Evolutionary conservation across 1,284 basidiomycete genomes (phyloP).

Genomic region (Moesziomyces globuligerus): DNA sequence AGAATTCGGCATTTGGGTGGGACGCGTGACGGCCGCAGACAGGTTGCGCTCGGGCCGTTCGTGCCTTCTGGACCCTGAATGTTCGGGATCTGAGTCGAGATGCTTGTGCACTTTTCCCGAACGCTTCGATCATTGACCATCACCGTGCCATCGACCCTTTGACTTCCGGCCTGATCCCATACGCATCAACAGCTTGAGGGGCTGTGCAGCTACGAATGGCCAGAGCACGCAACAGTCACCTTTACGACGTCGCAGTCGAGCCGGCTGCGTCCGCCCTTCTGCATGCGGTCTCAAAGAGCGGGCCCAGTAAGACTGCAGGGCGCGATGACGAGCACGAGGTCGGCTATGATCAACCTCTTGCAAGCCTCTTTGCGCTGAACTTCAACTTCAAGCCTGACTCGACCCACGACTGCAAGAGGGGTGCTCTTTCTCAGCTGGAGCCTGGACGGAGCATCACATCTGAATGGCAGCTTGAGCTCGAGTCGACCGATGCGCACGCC

Average conservation of each 20-base stretch:
- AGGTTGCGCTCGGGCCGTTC: too few species aligned
- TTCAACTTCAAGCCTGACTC: constrained; percentile 53
- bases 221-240: constrained; percentile 4
- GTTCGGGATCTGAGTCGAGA: too few species aligned
- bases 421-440: constrained; percentile 23
- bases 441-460: constrained; percentile 11
- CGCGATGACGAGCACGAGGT: constrained; percentile 1
- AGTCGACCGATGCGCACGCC: constrained; percentile 11
- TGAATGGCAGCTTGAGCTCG: constrained; percentile 43
- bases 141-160: too few species aligned
- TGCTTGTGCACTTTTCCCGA: too few species aligned
- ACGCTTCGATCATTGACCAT: too few species aligned
- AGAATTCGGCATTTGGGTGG: too few species aligned
- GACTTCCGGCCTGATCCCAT: too few species aligned
- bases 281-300: constrained; percentile 1
- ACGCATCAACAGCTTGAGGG: too few species aligned
- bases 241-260: constrained; percentile 26
- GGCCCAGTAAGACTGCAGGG: neutral
- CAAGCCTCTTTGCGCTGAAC: constrained; percentile 28
- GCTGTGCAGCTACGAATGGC: constrained; percentile 9
- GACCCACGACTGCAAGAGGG: constrained; percentile 25
- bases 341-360: constrained; percentile 2
- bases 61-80: too few species aligned
- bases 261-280: constrained; percentile 20
- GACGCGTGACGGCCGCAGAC: too few species aligned